Evolutionary conservation across 441 rosid genomes (phyloP), one percentile per base, ranked within the genome.

Genomic region (Euphorbia corollata): DNA sequence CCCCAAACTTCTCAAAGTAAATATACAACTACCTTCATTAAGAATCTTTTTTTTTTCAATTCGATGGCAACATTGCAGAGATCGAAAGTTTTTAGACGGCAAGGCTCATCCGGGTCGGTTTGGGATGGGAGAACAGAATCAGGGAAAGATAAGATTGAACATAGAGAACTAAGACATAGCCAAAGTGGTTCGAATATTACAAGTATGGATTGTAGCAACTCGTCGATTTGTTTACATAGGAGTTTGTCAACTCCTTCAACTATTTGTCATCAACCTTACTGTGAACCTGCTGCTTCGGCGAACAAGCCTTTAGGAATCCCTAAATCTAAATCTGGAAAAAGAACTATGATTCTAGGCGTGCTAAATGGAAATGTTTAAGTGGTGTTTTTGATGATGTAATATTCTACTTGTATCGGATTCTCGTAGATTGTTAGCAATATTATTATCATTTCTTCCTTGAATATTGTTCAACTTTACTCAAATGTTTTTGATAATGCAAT

Each of bases 71-170:
- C 75, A 59, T 24, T 77, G 39, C 75, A 74, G 19, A 80, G 83
- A 59, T 74, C 80, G 11, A 72, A 27, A 19, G 78, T 51, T 8
- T 77, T 61, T 36, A 74, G 80, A 48, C 74, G 78, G 58, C 71
- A 79, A 57, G 83, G 82, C 4, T 80, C 80, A n/a, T 80, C 80
- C 0, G 78, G 79, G 39, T 22, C 54, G 3, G 79, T 70, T 19
- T 80, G 78, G 77, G 68, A 77, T 27, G 78, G 60, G 2, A 65
- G 56, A 47, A 61, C 5, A 11, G 12, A 8, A 3, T 18, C 59
- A 13, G 63, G 53, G 9, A 71, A 71, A n/a, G 75, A 77, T 4
- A 54, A 56, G 69, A 69, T 63, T 0, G 73, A 61, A 10, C 51
- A 59, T 36, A 72, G 69, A 38, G 75, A 69, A 19, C 71, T 77